Percentiles rank a stretch among this genome's conserved stretches.
Evolutionary conservation across 371 early-diverging fungal species (phyloP).

Genomic region (Mortierella sp.): DNA sequence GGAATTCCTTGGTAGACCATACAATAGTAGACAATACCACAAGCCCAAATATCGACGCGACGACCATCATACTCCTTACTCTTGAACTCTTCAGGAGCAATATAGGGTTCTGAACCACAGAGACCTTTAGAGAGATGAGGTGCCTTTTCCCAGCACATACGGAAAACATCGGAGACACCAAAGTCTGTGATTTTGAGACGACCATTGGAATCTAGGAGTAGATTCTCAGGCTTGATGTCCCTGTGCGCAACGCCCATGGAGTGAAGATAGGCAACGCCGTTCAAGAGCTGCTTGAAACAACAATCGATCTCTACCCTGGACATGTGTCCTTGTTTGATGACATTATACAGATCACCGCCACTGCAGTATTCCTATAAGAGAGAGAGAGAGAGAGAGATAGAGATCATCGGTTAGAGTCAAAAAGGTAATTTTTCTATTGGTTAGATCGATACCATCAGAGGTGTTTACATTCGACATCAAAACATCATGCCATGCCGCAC

Average conservation of each 20-base stretch:
- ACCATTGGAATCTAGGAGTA: constrained; percentile 83
- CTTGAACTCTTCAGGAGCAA: constrained; percentile 87
- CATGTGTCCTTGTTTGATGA: constrained; percentile 81
- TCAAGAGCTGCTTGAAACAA: constrained; percentile 93
- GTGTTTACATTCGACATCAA: background rate
- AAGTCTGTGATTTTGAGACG: constrained; percentile 98
- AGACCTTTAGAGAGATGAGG: constrained; percentile 79
- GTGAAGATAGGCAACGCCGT: constrained; percentile 91
- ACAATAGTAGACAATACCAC: constrained; percentile 86
- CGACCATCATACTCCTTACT: constrained; percentile 84
- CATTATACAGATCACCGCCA: constrained; percentile 87
- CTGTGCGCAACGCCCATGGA: constrained; percentile 95
- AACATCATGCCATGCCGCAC: background rate
- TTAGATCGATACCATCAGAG: background rate
- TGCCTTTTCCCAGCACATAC: constrained; percentile 80
- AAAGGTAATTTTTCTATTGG: background rate
- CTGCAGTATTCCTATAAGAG: constrained; percentile 69
- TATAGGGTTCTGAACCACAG: constrained; percentile 92
- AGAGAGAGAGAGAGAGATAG: background rate
- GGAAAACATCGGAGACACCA: constrained; percentile 95
- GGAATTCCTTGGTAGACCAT: constrained; percentile 82
- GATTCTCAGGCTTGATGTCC: constrained; percentile 93
- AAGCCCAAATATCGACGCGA: constrained; percentile 87
- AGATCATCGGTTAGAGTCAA: background rate
- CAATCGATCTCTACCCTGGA: constrained; percentile 83